These are phyloP conservation scores for Schwanniomyces sp. DNA, from an alignment of 805 yeast genomes.

Conservation along the genomic window DNA sequence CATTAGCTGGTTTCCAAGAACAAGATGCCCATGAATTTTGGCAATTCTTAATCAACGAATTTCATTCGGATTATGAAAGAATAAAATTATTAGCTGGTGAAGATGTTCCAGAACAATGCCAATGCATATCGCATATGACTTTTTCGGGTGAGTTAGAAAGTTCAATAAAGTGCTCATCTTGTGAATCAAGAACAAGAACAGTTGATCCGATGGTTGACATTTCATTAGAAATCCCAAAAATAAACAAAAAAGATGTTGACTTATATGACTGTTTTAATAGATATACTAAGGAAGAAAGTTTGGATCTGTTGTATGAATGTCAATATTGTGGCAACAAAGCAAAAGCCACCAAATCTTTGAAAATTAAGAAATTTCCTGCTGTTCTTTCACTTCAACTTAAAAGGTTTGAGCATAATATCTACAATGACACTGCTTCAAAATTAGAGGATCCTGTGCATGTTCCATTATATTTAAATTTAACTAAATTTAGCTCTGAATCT, in stretches of 20 bases:
- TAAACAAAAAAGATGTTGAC: slow-evolving; percentile 24
- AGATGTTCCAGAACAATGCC: slow-evolving; percentile 40
- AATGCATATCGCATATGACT: slow-evolving; percentile 78
- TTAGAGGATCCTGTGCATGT: slow-evolving; percentile 71
- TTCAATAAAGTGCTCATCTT: slow-evolving; percentile 70
- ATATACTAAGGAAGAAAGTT: slow-evolving; percentile 74
- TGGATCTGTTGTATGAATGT: slow-evolving; percentile 77
- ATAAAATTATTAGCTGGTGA: slow-evolving; percentile 7
- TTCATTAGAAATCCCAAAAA: slow-evolving; percentile 64
- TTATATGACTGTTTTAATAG: slow-evolving; percentile 68
- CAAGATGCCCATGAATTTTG: slow-evolving; percentile 99
- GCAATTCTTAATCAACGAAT: slow-evolving; percentile 85
- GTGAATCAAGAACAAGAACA: slow-evolving; percentile 64
- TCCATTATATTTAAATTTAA: slow-evolving; percentile 73
- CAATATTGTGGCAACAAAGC: slow-evolving; percentile 60
- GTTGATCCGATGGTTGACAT: slow-evolving; percentile 89
- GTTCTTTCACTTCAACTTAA: slow-evolving; percentile 84
- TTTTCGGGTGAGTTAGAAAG: slow-evolving; percentile 85
- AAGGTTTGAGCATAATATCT: slow-evolving; percentile 62
- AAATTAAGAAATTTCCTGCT: slow-evolving; percentile 68
- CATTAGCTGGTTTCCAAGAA: slow-evolving; percentile 92
- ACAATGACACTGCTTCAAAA: slow-evolving; percentile 56
- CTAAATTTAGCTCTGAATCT: slow-evolving; percentile 46
- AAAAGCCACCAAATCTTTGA: slow-evolving; percentile 67
- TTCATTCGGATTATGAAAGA: slow-evolving; percentile 50